phyloP scores from a whole-genome alignment of 192 early-diverging fungal genomes.

The Coemansia sp. region DNA sequence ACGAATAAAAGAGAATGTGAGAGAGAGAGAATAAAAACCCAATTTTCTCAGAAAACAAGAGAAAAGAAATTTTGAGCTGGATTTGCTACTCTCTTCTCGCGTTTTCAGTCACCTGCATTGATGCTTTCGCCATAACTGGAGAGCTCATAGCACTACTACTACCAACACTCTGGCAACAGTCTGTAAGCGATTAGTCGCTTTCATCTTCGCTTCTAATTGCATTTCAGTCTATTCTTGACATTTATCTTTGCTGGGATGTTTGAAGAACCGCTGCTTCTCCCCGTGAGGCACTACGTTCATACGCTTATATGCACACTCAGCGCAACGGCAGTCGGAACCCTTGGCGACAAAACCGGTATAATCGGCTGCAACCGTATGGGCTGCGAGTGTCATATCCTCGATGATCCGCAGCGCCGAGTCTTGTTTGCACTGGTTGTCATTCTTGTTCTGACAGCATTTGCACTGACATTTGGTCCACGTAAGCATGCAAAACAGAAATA shows the following conservation, averaged over 20 bases:
- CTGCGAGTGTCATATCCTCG: constrained; percentile 52
- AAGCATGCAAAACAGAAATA: constrained; percentile 12
- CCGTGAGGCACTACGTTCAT: constrained; percentile 26
- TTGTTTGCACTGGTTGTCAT: constrained; percentile 34
- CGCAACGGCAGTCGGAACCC: constrained; percentile 31
- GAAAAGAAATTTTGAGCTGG: neutral
- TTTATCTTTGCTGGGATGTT: neutral
- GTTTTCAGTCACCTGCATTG: neutral
- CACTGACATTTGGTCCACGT: constrained; percentile 45
- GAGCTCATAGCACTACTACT: neutral
- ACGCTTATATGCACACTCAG: constrained; percentile 53
- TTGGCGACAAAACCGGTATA: constrained; percentile 13
- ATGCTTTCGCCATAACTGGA: neutral
- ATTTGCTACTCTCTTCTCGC: neutral
- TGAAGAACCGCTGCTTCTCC: constrained; percentile 17
- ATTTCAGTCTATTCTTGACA: neutral
- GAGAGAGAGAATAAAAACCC: constrained; percentile 4
- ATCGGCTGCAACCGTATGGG: constrained; percentile 53
- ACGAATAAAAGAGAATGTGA: constrained; percentile 7
- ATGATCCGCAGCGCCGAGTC: constrained; percentile 33
- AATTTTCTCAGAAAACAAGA: neutral
- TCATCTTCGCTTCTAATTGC: neutral
- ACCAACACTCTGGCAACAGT: neutral
- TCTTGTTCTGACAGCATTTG: constrained; percentile 27
- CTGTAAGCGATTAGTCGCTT: neutral